A percentile compares a stretch with the other conserved stretches of the same genome.
Evolutionary conservation across 192 early-diverging fungal species (phyloP).

Genomic region (Umbelopsis ramanniana): DNA sequence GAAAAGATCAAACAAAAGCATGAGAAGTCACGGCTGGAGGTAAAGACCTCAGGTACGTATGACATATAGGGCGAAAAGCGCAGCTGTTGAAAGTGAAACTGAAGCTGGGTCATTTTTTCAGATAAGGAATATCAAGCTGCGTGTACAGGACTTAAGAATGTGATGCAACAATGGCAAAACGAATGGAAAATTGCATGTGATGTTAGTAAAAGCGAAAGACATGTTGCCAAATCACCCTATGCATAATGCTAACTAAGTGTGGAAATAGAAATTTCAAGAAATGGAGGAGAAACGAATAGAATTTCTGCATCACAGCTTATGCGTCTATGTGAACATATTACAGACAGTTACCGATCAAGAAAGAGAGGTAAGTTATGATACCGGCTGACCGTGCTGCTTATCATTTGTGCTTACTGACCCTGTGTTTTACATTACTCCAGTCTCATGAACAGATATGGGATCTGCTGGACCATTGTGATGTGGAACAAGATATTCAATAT

Average conservation of each 20-base stretch:
- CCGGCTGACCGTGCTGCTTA: no score
- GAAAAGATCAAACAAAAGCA: conserved; percentile 33
- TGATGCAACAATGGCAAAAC: conserved; percentile 53
- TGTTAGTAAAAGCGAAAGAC: conserved; percentile 37
- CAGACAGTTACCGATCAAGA: conserved; percentile 69
- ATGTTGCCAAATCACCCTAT: no score
- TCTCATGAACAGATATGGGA: conserved; percentile 75
- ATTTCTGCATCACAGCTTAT: conserved; percentile 65
- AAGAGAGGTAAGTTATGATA: conserved; percentile 55
- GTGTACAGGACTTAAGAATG: conserved; percentile 47
- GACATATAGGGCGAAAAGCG: no score
- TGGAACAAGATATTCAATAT: conserved; percentile 62
- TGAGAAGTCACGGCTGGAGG: conserved; percentile 26
- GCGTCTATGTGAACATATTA: conserved; percentile 76
- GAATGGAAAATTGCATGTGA: conserved; percentile 60
- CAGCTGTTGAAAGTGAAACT: no score
- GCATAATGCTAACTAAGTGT: background rate
- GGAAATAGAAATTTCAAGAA: conserved; percentile 56
- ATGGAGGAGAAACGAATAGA: conserved; percentile 79
- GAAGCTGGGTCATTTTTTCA: conserved; percentile 15
- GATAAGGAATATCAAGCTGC: conserved; percentile 60
- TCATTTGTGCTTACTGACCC: no score
- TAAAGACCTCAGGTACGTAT: conserved; percentile 28
- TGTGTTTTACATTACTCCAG: conserved; percentile 21
- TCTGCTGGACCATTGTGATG: conserved; percentile 67